Conservation (phyloP, 306 rosid genomes). For the Abrus precatorius region DNA sequence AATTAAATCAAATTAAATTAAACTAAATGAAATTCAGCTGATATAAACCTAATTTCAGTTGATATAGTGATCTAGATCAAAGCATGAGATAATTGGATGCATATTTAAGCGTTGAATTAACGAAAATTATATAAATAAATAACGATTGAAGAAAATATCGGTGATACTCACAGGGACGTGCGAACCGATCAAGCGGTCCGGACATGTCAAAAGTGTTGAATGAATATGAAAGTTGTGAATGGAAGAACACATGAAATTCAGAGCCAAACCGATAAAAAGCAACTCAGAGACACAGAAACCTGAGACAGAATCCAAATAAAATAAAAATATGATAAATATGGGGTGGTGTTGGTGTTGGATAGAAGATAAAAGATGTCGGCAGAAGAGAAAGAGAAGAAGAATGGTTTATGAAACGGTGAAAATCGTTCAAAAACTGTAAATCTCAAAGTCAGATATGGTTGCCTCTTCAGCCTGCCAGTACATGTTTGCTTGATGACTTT, state of each 20-base stretch:
- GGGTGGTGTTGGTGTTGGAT: not conserved
- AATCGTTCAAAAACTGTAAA: constrained; percentile 11
- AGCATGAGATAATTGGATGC: constrained; percentile 9
- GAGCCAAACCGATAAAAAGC: not conserved
- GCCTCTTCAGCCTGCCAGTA: not conserved
- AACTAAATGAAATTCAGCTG: constrained; percentile 35
- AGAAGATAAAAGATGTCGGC: constrained; percentile 49
- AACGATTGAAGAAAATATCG: not conserved
- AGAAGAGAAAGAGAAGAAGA: constrained; percentile 26
- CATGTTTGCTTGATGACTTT: not conserved
- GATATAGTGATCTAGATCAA: constrained; percentile 32
- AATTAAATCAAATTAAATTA: not conserved
- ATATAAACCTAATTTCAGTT: constrained; percentile 1
- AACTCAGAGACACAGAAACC: constrained; percentile 18
- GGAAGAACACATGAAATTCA: constrained; percentile 43
- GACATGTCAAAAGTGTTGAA: constrained; percentile 63
- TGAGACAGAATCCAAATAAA: not conserved
- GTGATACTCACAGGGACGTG: constrained; percentile 80
- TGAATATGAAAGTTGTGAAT: not conserved
- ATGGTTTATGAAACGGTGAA: constrained; percentile 13
- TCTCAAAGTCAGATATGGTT: constrained; percentile 38
- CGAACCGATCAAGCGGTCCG: constrained; percentile 85
- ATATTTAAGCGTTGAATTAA: constrained; percentile 25
- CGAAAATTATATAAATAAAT: not conserved
- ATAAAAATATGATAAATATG: not conserved